Conservation (phyloP, 2,329 filamentous ascomycete species). For the Plectosphaerella sp. region DNA sequence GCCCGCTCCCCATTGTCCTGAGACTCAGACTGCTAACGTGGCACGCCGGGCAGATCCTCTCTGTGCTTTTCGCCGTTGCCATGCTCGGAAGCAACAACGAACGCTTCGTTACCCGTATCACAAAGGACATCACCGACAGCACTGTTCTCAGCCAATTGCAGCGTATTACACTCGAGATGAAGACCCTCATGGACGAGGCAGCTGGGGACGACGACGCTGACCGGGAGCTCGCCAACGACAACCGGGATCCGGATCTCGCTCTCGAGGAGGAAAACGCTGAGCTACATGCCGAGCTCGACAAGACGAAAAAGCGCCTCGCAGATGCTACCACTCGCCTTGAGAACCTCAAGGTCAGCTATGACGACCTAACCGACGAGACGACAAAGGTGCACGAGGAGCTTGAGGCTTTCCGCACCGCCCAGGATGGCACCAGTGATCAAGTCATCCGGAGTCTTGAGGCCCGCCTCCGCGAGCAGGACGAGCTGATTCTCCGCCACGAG, state of each 20-base stretch:
- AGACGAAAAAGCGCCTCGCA: conserved; percentile 51
- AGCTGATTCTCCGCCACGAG: conserved; percentile 68
- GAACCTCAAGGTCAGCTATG: conserved; percentile 56
- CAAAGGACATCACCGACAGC: conserved; percentile 23
- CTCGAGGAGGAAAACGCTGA: conserved; percentile 51
- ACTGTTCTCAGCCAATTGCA: conserved; percentile 39
- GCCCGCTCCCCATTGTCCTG: neutral
- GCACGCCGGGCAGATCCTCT: conserved; percentile 48
- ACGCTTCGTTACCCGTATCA: conserved; percentile 45
- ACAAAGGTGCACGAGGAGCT: conserved; percentile 52
- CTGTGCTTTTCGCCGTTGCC: conserved; percentile 57
- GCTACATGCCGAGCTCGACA: conserved; percentile 46
- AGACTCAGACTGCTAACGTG: conserved; percentile 13
- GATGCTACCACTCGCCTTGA: conserved; percentile 57
- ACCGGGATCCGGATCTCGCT: conserved; percentile 50
- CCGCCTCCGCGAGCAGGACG: conserved; percentile 62
- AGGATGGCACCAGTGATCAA: conserved; percentile 48
- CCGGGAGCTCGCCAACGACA: conserved; percentile 33
- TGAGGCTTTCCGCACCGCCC: conserved; percentile 42
- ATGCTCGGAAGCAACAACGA: conserved; percentile 54
- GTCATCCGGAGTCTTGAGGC: conserved; percentile 50
- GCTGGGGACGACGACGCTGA: conserved; percentile 24
- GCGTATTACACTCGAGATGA: conserved; percentile 38
- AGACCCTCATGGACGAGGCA: conserved; percentile 24
- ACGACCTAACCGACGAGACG: conserved; percentile 61